Evolutionary conservation across 495 filamentous ascomycete species (phyloP).

Genomic region (Penicillium desertorum): DNA sequence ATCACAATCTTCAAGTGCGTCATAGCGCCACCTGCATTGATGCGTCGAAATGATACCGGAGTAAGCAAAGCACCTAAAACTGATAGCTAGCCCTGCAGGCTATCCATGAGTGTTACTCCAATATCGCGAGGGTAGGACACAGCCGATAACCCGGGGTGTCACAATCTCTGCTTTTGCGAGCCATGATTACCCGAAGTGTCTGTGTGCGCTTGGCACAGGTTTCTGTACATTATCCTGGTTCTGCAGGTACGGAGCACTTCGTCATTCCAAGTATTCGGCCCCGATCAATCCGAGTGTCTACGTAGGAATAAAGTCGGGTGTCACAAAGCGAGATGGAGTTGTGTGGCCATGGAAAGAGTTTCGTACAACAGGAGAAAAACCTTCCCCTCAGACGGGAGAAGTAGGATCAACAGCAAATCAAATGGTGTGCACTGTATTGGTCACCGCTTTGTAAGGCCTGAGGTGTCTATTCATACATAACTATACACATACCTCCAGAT

Average conservation of each 20-base stretch:
- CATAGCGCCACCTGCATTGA: not conserved
- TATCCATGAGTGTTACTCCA: not conserved
- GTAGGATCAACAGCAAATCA: slow-evolving; percentile 5
- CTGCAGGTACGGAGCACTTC: not conserved
- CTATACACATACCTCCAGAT: not conserved
- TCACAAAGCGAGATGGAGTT: not conserved
- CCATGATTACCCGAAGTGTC: not conserved
- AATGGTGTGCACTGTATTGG: slow-evolving; percentile 5
- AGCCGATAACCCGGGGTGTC: slow-evolving; percentile 1
- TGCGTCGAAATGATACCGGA: not conserved
- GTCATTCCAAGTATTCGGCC: not conserved
- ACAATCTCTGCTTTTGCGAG: slow-evolving; percentile 2
- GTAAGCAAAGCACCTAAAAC: not conserved
- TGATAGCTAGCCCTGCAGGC: not conserved
- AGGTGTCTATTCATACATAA: slow-evolving; percentile 7
- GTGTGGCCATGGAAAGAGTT: not conserved
- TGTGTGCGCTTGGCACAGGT: slow-evolving; percentile 9
- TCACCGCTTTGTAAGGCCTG: slow-evolving; percentile 14
- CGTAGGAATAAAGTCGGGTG: not conserved
- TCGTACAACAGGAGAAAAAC: no score
- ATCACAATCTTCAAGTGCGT: not conserved
- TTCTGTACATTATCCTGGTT: not conserved
- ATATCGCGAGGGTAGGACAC: not conserved
- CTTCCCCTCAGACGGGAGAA: slow-evolving; percentile 2
- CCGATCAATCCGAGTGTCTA: not conserved